Percentiles rank a stretch among this genome's conserved stretches.
Evolutionary conservation across 2,329 filamentous ascomycete genomes (phyloP).

Genomic region (Cryphonectria radicalis): DNA sequence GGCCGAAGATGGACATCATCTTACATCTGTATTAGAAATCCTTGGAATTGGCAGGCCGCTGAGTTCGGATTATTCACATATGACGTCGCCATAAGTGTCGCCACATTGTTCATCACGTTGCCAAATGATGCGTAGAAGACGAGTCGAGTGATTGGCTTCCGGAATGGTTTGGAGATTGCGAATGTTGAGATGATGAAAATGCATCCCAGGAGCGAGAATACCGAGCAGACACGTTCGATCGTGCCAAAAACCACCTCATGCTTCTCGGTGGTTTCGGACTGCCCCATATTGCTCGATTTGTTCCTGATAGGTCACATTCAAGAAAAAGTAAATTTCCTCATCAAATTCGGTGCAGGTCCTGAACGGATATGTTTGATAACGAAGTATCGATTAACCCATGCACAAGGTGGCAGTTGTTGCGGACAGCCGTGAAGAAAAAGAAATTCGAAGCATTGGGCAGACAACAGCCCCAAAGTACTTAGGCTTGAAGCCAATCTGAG

Average conservation of each 20-base stretch:
- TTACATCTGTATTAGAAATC: slow-evolving; percentile 81
- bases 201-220: slow-evolving; percentile 72
- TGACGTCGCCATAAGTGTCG: slow-evolving; percentile 71
- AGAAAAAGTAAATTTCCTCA: neutral
- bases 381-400: neutral
- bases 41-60: slow-evolving; percentile 72
- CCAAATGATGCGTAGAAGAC: slow-evolving; percentile 84
- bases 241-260: slow-evolving; percentile 49
- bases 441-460: neutral
- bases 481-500: neutral
- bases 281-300: slow-evolving; percentile 1
- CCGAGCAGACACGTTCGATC: slow-evolving; percentile 71
- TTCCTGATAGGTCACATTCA: neutral
- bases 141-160: slow-evolving; percentile 87
- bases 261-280: neutral
- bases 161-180: slow-evolving; percentile 67
- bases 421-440: neutral
- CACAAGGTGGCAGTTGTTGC: neutral
- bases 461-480: neutral
- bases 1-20: slow-evolving; percentile 36
- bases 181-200: slow-evolving; percentile 76
- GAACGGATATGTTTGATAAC: neutral
- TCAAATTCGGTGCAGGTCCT: neutral
- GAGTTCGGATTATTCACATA: slow-evolving; percentile 56
- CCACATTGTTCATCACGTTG: slow-evolving; percentile 78